Base-by-base conservation (phyloP, 257 asterid genomes). In the Coffea eugenioides region DNA sequence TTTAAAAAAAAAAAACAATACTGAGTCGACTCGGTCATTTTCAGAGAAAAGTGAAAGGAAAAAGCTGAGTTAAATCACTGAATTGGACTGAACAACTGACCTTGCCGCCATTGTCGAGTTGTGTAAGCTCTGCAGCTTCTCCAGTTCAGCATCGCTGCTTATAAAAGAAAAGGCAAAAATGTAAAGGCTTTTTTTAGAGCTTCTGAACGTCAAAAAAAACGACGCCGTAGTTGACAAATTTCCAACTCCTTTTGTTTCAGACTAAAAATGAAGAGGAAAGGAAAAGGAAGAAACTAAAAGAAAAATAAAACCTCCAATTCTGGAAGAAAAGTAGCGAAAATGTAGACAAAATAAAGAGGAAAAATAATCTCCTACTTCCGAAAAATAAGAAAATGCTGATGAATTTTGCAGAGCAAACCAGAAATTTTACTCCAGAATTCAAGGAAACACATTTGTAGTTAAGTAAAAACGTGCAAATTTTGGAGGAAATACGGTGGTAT, bases 81-180 rank as follows among this genome's bases (percentile, higher is more conserved):
- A 59, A 27, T 59, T 21, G 74, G 25, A 79, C 23, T 9, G 25
- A 75, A 21, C 4, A 9, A 20, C 76, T 85, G 84, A 94, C 98
- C 86, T 87, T 39, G 80, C 84, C 82, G 91, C 91, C 97, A 91
- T 90, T 89, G 97, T 91, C 88, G 95, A 85, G 92, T 94, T 92
- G 68, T 81, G 65, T 8, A 92, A 88, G 88, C 88, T 91, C 92
- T 85, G 88, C 81, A 89, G 75, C 81, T 86, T 80, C 85, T 82
- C 80, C 78, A 83, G 85, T 86, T 86, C 91, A 76, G 79, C 83
- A 21, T n/a, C 83, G 41, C 96, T 93, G 88, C 49, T 56, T 39
- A 39, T 4, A 66, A 20, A 49, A 3, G 41, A 76, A 73, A 36
- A 34, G 23, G 31, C 34, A 9, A 43, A 66, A 64, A 75, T 67